Evolutionary conservation across 192 early-diverging fungal genomes (phyloP), one percentile per base, ranked within the genome.

Genomic region (Funneliformis mosseae): DNA sequence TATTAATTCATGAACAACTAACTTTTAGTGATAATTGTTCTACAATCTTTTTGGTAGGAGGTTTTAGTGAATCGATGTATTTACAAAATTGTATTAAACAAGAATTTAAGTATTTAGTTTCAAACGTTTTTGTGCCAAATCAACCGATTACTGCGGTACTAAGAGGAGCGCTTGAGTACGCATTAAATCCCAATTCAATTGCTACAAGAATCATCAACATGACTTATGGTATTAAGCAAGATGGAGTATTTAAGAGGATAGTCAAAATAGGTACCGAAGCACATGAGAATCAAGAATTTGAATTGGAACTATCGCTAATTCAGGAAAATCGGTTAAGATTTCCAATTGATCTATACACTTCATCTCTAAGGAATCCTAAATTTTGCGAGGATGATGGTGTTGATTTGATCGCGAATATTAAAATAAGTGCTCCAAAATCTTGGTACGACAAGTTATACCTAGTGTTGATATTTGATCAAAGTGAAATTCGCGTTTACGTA

Each of bases 21-120:
- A 75, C 82, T 38, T 85, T 89, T 63, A 71, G 79, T 27, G 74
- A 43, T 21, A 77, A 77, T 12, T 78, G 87, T n/a, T 79, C 86
- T 63, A 87, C 87, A 41, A 86, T 90, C 28, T 88, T 90, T 55
- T 67, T 90, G 61, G 88, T 89, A 4, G 89, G 89, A 82, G 88
- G 88, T 0, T 87, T 90, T 82, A 85, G 87, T 39, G 83, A 84
- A 3, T 90, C 89, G 10, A 83, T 83, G 41, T 89, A 90, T 61
- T 70, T 90, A 55, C 50, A 16, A 21, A 18, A 14, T 5, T 6
- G 6, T 55, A 55, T 55, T 55, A 18, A 55, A n/a, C 50, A 55
- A 55, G 50, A 55, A 55, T 55, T 55, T 21, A 16, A 55, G 18
- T 4, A 55, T 33, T 33, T 33, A 33, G 33, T 33, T 33, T 33